Percentiles rank a stretch among this genome's conserved stretches.
Conservation (phyloP, 2,329 filamentous ascomycete species). For the Aspergillus ochraceoroseus region DNA sequence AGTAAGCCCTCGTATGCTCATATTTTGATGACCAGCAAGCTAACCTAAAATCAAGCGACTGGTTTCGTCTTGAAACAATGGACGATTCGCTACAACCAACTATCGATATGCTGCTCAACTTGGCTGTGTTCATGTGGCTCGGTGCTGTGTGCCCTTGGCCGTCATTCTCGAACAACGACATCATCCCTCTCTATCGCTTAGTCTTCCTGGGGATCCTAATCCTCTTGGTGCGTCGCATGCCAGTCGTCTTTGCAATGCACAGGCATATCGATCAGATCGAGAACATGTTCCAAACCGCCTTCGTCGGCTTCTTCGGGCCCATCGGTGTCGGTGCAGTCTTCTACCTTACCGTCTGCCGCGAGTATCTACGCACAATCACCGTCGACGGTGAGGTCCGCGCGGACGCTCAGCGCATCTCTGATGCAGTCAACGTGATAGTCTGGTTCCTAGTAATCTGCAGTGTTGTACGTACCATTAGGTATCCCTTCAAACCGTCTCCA, state of each 20-base stretch:
- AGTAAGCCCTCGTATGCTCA: conserved; percentile 45
- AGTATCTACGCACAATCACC: conserved; percentile 61
- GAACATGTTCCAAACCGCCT: conserved; percentile 66
- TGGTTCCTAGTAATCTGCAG: conserved; percentile 85
- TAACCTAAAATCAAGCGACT: conserved; percentile 53
- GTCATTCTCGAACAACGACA: conserved; percentile 60
- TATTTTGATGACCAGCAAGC: not conserved
- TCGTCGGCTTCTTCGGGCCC: conserved; percentile 89
- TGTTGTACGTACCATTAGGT: conserved; percentile 52
- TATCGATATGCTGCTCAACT: conserved; percentile 89
- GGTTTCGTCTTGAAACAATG: conserved; percentile 82
- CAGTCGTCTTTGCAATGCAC: conserved; percentile 69
- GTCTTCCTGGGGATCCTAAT: conserved; percentile 69
- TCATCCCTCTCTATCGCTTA: conserved; percentile 70
- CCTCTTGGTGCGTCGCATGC: conserved; percentile 69
- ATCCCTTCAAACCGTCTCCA: conserved; percentile 2
- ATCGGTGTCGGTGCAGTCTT: conserved; percentile 89
- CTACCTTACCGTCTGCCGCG: conserved; percentile 74
- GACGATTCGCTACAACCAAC: conserved; percentile 93
- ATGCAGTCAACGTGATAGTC: conserved; percentile 66
- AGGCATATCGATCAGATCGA: conserved; percentile 75
- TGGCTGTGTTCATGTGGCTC: conserved; percentile 85
- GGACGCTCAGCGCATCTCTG: conserved; percentile 62
- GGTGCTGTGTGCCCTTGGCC: conserved; percentile 80
- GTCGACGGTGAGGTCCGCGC: conserved; percentile 57